A percentile compares a stretch with the other conserved stretches of the same genome.
phyloP scores from a whole-genome alignment of 2,329 filamentous ascomycete genomes.

The Paecilomyces sp. region DNA sequence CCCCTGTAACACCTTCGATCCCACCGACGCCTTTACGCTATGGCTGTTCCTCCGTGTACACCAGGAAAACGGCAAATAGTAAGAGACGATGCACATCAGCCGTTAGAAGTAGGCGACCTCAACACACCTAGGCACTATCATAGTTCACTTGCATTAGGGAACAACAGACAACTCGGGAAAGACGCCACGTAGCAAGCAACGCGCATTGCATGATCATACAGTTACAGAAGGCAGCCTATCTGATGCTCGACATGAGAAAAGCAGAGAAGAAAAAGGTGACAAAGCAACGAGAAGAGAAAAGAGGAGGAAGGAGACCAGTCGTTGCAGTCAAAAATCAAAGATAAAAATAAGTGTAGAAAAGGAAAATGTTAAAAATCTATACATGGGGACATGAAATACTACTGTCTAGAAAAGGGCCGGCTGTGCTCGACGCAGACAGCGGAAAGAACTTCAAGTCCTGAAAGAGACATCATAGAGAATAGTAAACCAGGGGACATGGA shows the following conservation, averaged over 20 bases:
- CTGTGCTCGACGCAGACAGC: neutral
- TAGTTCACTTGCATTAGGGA: neutral
- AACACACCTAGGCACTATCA: neutral
- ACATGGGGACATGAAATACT: neutral
- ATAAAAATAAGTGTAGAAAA: conserved; percentile 8
- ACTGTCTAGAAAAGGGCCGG: neutral
- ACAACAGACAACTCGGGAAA: neutral
- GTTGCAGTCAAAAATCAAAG: conserved; percentile 5
- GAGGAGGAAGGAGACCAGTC: conserved; percentile 3
- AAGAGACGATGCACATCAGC: neutral
- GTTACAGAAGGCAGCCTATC: conserved; percentile 3
- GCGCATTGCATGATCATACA: conserved; percentile 8
- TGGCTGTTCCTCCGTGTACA: neutral
- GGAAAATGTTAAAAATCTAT: conserved; percentile 3
- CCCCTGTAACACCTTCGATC: neutral
- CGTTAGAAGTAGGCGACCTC: neutral
- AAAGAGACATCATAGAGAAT: neutral
- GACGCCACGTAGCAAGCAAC: neutral
- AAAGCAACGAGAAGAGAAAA: conserved; percentile 17
- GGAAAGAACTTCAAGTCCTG: neutral
- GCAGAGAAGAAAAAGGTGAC: conserved; percentile 13
- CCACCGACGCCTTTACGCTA: neutral
- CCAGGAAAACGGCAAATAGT: neutral
- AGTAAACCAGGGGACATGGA: conserved; percentile 5
- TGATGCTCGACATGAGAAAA: neutral